A percentile compares a stretch with the other conserved stretches of the same genome.
These are phyloP conservation scores for Penicillium diatomitis DNA, from an alignment of 495 filamentous ascomycete species.

Conservation along the genomic window DNA sequence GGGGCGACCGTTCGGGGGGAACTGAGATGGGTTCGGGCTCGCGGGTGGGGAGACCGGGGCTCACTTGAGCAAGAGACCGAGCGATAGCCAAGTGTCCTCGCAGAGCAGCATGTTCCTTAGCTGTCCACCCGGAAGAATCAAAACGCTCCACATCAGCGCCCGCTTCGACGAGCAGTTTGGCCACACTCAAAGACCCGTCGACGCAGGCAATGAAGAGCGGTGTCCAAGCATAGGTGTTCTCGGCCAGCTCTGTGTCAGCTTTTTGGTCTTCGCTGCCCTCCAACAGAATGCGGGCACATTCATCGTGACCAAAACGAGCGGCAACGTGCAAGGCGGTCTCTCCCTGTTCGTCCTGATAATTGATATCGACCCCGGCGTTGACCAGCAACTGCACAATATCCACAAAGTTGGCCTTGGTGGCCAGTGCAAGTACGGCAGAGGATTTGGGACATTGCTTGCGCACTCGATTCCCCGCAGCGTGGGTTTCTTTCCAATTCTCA, in stretches of 20 bases:
- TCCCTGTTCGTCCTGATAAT: conserved; percentile 88
- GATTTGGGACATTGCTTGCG: conserved; percentile 68
- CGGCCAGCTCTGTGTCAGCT: conserved; percentile 64
- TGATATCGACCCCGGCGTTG: conserved; percentile 84
- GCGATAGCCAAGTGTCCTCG: conserved; percentile 79
- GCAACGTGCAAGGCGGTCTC: conserved; percentile 91
- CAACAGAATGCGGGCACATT: conserved; percentile 69
- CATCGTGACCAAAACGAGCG: conserved; percentile 73
- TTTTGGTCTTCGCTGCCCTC: conserved; percentile 59
- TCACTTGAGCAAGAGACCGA: conserved; percentile 49
- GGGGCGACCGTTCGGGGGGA: conserved; percentile 28
- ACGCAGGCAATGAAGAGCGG: conserved; percentile 87
- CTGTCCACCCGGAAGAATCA: conserved; percentile 90
- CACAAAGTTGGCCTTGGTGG: conserved; percentile 74
- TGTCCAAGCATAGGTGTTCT: conserved; percentile 87
- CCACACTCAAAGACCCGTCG: conserved; percentile 67
- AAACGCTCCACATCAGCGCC: conserved; percentile 61
- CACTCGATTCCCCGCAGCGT: conserved; percentile 30
- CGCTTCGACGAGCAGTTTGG: conserved; percentile 66
- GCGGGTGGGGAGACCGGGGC: conserved; percentile 25
- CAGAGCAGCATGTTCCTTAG: conserved; percentile 85
- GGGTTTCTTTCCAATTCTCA: conserved; percentile 51
- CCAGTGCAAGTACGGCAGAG: conserved; percentile 81
- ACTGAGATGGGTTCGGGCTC: conserved; percentile 29
- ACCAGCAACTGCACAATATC: conserved; percentile 79